Evolutionary conservation across 768 basidiomycete species (phyloP).

Genomic region (Collybia sp.): DNA sequence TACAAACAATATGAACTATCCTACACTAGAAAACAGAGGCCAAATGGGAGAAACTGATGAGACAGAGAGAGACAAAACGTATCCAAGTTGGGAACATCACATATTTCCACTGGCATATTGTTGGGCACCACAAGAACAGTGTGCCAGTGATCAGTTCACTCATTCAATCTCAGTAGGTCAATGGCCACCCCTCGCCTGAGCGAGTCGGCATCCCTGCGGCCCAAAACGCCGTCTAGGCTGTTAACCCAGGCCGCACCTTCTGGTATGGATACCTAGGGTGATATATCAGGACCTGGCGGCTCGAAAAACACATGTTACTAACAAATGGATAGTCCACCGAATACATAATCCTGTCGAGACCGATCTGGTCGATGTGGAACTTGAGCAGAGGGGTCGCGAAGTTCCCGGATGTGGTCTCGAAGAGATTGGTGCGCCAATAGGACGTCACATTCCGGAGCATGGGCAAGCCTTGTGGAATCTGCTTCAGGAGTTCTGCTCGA

Average conservation of each 20-base stretch:
- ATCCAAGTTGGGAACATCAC: too few relatives aligned
- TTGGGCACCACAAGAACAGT: too few relatives aligned
- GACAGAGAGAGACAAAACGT: too few relatives aligned
- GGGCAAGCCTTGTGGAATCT: constrained; percentile 22
- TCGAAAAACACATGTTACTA: constrained; percentile 2
- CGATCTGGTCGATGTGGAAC: constrained; percentile 35
- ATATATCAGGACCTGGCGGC: neutral
- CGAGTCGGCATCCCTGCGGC: constrained; percentile 13
- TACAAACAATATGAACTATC: too few relatives aligned
- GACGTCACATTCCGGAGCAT: constrained; percentile 32
- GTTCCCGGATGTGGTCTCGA: constrained; percentile 36
- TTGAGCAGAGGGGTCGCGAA: constrained; percentile 33
- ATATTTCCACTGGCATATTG: too few relatives aligned
- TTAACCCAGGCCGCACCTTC: constrained; percentile 20
- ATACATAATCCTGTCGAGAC: constrained; percentile 33
- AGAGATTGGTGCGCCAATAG: constrained; percentile 34
- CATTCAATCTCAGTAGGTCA: constrained; percentile 20
- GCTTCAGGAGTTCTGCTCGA: constrained; percentile 20
- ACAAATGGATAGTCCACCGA: constrained; percentile 35
- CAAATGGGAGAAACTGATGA: too few relatives aligned
- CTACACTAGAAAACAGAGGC: too few relatives aligned
- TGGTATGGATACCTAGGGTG: constrained; percentile 13
- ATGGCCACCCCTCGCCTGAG: constrained; percentile 23
- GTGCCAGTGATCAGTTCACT: constrained; percentile 2
- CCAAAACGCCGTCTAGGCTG: constrained; percentile 14